Evolutionary conservation across 2,329 filamentous ascomycete genomes (phyloP).

Genomic region (Hymenoscyphus fructigenus): DNA sequence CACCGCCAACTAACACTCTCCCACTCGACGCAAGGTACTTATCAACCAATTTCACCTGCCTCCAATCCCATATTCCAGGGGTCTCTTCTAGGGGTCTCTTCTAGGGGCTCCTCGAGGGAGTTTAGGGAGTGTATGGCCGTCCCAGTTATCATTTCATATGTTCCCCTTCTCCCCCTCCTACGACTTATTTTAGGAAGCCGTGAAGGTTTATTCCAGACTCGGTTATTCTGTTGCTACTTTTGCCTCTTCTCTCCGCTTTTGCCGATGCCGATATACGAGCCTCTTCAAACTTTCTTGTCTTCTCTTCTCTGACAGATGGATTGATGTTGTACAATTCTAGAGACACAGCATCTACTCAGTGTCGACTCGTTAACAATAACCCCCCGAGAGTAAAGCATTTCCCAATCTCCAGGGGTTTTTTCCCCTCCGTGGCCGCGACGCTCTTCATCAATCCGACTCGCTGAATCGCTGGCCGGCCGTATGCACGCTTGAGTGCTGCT

Average conservation of each 20-base stretch:
- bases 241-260: neutral
- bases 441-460: neutral
- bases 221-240: neutral
- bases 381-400: too few species aligned
- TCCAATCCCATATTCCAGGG: too few species aligned
- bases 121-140: neutral
- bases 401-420: neutral
- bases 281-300: neutral
- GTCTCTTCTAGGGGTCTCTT: neutral
- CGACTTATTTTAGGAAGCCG: constrained; percentile 1
- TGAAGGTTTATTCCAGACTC: neutral
- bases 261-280: neutral
- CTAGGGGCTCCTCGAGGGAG: neutral
- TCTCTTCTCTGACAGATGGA: neutral
- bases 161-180: neutral
- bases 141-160: neutral
- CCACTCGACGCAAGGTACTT: too few species aligned
- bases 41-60: too few species aligned
- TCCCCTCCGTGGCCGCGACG: neutral
- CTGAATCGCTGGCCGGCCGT: neutral
- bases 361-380: neutral
- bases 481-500: constrained; percentile 1
- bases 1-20: too few species aligned
- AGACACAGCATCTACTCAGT: neutral
- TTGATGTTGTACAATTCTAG: neutral